A percentile compares a stretch with the other conserved stretches of the same genome.
phyloP scores from a whole-genome alignment of 2,329 filamentous ascomycete genomes.

The Zymoseptoria passerinii region DNA sequence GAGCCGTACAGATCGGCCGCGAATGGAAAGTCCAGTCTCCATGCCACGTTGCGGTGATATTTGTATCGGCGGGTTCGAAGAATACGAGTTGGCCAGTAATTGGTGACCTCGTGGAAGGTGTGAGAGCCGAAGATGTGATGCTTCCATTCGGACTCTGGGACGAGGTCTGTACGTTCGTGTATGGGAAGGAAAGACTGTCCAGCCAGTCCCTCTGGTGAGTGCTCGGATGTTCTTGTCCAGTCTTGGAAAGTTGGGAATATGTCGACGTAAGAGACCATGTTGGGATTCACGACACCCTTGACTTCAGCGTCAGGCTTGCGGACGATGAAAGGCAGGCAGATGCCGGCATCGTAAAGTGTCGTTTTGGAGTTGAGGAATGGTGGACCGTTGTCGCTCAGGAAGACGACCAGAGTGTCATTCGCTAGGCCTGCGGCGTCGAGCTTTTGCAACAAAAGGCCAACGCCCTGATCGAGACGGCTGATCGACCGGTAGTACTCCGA shows the following conservation, averaged over 20 bases:
- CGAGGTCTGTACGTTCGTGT: constrained; percentile 13
- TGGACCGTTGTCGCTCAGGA: constrained; percentile 43
- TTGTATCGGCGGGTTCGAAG: constrained; percentile 39
- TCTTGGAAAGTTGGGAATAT: constrained; percentile 41
- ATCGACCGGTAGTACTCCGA: constrained; percentile 36
- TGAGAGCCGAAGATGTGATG: constrained; percentile 43
- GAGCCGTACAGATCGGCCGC: constrained; percentile 33
- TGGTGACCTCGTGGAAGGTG: constrained; percentile 45
- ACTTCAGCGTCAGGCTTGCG: constrained; percentile 25
- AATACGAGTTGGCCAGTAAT: constrained; percentile 45
- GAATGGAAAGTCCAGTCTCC: constrained; percentile 23
- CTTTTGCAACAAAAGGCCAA: constrained; percentile 34
- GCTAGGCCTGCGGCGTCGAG: constrained; percentile 28
- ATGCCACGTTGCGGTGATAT: constrained; percentile 45
- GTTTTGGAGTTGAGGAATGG: constrained; percentile 47
- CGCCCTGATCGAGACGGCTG: constrained; percentile 35
- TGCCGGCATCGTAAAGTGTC: constrained; percentile 43
- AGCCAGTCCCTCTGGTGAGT: constrained; percentile 6
- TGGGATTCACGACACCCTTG: constrained; percentile 32
- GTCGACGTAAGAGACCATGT: constrained; percentile 41
- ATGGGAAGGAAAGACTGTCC: constrained; percentile 37
- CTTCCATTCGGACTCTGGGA: constrained; percentile 24
- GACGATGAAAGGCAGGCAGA: constrained; percentile 38
- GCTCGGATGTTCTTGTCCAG: constrained; percentile 25
- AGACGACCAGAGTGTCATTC: constrained; percentile 38